Percentiles rank a stretch among this genome's conserved stretches.
Conservation (phyloP, 2,329 filamentous ascomycete species). For the Knufia fluminis region DNA sequence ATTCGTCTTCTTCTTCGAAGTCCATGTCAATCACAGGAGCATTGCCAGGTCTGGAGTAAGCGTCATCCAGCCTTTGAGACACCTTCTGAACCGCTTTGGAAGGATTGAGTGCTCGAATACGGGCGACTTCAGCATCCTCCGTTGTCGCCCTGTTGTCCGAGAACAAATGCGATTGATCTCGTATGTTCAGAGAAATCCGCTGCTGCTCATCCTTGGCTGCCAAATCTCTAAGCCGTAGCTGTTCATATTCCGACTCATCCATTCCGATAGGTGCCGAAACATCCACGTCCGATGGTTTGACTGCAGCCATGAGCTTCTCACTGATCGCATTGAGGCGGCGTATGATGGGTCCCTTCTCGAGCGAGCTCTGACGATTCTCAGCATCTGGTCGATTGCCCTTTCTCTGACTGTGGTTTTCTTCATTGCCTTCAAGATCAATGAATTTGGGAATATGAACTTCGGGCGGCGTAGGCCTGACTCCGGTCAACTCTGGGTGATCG, state of each 20-base stretch:
- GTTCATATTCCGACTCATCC: conserved; percentile 64
- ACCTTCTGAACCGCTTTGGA: conserved; percentile 18
- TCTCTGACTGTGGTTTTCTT: conserved; percentile 82
- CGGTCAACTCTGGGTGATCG: conserved; percentile 55
- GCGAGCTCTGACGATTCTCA: conserved; percentile 71
- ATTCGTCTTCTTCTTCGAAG: conserved; percentile 16
- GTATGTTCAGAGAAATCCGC: conserved; percentile 75
- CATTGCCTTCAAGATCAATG: conserved; percentile 87
- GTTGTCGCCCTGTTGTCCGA: conserved; percentile 36
- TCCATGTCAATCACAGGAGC: conserved; percentile 18
- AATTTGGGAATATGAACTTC: conserved; percentile 70
- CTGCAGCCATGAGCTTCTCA: conserved; percentile 85
- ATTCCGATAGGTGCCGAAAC: conserved; percentile 55
- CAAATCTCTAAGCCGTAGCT: conserved; percentile 72
- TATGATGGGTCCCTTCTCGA: conserved; percentile 77
- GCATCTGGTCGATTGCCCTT: conserved; percentile 80
- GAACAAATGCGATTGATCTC: conserved; percentile 78
- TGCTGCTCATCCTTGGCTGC: conserved; percentile 63
- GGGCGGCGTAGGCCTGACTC: conserved; percentile 34
- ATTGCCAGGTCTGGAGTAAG: conserved; percentile 18
- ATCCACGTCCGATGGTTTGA: conserved; percentile 67
- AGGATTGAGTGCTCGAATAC: conserved; percentile 18
- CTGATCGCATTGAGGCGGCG: conserved; percentile 81
- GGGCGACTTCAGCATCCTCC: conserved; percentile 30
- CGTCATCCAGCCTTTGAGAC: conserved; percentile 11